Conservation (phyloP, 169 alveolate genomes). For the Plasmodium berghei region DNA sequence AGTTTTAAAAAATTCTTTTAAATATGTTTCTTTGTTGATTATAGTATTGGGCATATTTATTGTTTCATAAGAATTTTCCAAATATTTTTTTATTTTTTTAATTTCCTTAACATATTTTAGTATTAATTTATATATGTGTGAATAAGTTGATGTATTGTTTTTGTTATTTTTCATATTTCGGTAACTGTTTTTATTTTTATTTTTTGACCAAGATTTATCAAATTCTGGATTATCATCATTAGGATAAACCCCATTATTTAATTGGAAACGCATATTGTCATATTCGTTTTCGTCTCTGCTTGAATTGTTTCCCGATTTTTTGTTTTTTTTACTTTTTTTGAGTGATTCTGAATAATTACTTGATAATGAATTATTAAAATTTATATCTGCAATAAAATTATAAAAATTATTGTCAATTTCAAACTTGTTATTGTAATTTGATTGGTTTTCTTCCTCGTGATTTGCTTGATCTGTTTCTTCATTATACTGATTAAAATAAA, state of each 20-base stretch:
- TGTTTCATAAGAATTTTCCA: constrained; percentile 17
- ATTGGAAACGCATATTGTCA: too few relatives aligned
- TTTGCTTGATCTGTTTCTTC: neutral
- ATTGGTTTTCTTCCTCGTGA: neutral
- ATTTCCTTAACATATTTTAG: constrained; percentile 61
- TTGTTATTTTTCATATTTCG: neutral
- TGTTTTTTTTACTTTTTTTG: neutral
- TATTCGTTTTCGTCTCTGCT: neutral
- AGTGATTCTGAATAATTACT: neutral
- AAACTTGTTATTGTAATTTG: neutral
- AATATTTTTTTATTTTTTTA: constrained; percentile 45
- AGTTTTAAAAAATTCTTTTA: neutral
- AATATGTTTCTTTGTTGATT: constrained; percentile 10
- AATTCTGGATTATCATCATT: too few relatives aligned
- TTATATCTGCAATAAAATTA: constrained; percentile 20
- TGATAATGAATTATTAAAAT: constrained; percentile 10
- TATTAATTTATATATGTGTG: constrained; percentile 48
- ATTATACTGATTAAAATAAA: neutral
- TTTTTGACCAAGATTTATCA: too few relatives aligned
- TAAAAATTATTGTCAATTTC: constrained; percentile 9
- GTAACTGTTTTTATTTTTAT: too few relatives aligned
- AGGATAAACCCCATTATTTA: too few relatives aligned
- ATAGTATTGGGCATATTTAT: neutral
- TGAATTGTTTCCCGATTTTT: neutral
- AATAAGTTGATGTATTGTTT: neutral